Conservation (phyloP, 305 asterid genomes). For the Fraxinus dipetala region DNA sequence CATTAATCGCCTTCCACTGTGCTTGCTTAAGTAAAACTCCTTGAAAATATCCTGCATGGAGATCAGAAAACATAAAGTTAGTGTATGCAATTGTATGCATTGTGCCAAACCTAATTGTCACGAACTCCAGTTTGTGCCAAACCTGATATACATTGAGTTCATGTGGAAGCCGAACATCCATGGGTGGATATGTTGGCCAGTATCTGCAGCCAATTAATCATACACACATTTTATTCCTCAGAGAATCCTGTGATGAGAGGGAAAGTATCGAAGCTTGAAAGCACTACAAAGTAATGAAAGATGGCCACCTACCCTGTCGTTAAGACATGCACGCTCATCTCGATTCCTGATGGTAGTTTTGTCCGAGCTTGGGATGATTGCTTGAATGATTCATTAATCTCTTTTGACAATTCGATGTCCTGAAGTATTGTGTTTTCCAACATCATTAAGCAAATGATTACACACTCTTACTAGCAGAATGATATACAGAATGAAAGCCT, state of each 20-base stretch:
- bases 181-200: slow-evolving; percentile 99
- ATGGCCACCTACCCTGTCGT: slow-evolving; percentile 69
- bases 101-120: slow-evolving; percentile 1
- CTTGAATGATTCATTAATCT: slow-evolving; percentile 96
- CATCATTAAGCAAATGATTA: slow-evolving; percentile 12
- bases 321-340: slow-evolving; percentile 97
- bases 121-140: slow-evolving; percentile 14
- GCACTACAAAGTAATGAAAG: slow-evolving; percentile 2
- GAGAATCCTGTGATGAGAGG: neutral
- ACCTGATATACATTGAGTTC: slow-evolving; percentile 98
- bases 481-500: neutral
- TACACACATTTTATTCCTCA: slow-evolving; percentile 1
- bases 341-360: slow-evolving; percentile 95
- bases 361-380: slow-evolving; percentile 99
- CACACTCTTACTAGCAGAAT: neutral
- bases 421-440: slow-evolving; percentile 28
- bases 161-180: slow-evolving; percentile 93
- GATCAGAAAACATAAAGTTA: slow-evolving; percentile 10
- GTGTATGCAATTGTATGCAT: slow-evolving; percentile 9
- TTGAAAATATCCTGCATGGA: slow-evolving; percentile 81
- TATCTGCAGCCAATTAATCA: slow-evolving; percentile 50
- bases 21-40: slow-evolving; percentile 93
- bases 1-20: slow-evolving; percentile 94
- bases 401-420: slow-evolving; percentile 95
- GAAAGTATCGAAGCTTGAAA: neutral